Percentiles rank a stretch among this genome's conserved stretches.
These are phyloP conservation scores for Phalaenopsis hybrid DNA, from an alignment of 116 monocot species.

Conservation along the genomic window DNA sequence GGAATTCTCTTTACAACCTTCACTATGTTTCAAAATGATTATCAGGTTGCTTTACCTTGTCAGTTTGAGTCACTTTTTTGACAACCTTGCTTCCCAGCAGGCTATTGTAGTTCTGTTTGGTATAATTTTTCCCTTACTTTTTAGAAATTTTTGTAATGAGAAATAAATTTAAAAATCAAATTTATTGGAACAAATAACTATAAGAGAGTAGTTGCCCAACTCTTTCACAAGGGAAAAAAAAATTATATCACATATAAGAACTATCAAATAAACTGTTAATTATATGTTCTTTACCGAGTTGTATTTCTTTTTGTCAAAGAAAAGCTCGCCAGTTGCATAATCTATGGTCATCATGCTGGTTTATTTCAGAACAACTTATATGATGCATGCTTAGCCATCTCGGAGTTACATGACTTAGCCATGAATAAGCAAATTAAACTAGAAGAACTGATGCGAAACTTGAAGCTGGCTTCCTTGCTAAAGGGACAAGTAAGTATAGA, in stretches of 20 bases:
- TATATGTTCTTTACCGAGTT: background rate
- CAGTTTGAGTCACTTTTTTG: too few relatives aligned
- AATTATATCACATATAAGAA: too few relatives aligned
- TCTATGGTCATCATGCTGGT: background rate
- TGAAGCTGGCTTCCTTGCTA: slow-evolving; percentile 7
- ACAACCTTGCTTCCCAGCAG: too few relatives aligned
- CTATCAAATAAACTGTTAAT: too few relatives aligned
- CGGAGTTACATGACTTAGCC: background rate
- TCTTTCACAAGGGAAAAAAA: too few relatives aligned
- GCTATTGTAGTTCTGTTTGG: too few relatives aligned
- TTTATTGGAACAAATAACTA: too few relatives aligned
- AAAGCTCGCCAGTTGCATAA: background rate
- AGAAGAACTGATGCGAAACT: background rate
- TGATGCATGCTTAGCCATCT: background rate
- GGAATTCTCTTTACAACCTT: background rate
- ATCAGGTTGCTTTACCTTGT: background rate
- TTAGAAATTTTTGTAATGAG: too few relatives aligned
- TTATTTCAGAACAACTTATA: background rate
- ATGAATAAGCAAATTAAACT: slow-evolving; percentile 4
- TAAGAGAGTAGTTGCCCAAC: too few relatives aligned
- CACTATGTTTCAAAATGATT: background rate
- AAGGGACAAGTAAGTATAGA: background rate
- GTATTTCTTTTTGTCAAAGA: background rate
- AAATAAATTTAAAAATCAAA: too few relatives aligned
- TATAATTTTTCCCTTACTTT: too few relatives aligned